These are phyloP conservation scores for Quercus lobata DNA, from an alignment of 331 rosid species.

Conservation along the genomic window DNA sequence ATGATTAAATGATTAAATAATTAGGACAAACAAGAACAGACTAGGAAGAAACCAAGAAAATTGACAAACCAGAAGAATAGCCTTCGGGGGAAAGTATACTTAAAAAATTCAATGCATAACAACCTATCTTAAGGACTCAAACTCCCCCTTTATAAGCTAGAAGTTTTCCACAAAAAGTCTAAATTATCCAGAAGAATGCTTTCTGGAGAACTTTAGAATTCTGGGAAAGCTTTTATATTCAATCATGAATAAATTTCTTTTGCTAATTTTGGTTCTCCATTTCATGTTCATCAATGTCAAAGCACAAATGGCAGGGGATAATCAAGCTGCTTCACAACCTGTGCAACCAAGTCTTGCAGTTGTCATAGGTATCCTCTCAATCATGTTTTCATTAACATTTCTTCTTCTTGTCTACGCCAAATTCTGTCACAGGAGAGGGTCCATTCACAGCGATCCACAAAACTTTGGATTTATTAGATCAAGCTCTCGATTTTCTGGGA, in stretches of 20 bases:
- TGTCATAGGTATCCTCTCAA: slow-evolving; percentile 57
- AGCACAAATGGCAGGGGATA: slow-evolving; percentile 40
- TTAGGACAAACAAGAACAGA: slow-evolving; percentile 25
- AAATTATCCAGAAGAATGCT: slow-evolving; percentile 26
- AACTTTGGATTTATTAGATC: slow-evolving; percentile 27
- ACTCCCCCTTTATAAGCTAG: slow-evolving; percentile 16
- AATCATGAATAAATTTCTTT: slow-evolving; percentile 23
- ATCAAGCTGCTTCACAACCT: neutral
- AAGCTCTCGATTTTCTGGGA: slow-evolving; percentile 71
- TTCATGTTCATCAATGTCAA: slow-evolving; percentile 30
- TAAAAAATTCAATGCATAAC: slow-evolving; percentile 22
- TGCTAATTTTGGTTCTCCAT: slow-evolving; percentile 28
- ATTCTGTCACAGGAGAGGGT: slow-evolving; percentile 43
- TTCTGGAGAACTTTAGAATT: slow-evolving; percentile 12
- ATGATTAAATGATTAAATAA: slow-evolving; percentile 19
- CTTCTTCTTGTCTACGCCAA: slow-evolving; percentile 67
- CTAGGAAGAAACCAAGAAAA: slow-evolving; percentile 35
- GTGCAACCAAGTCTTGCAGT: slow-evolving; percentile 71
- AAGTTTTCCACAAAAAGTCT: slow-evolving; percentile 2
- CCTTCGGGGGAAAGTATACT: slow-evolving; percentile 14
- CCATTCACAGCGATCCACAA: slow-evolving; percentile 9
- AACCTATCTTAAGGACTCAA: slow-evolving; percentile 21
- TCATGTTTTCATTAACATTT: slow-evolving; percentile 63
- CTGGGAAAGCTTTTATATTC: neutral
- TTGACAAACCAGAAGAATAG: slow-evolving; percentile 15